Base-by-base conservation (phyloP, 768 basidiomycete genomes). In the Boletus pseudo-olivaceus region DNA sequence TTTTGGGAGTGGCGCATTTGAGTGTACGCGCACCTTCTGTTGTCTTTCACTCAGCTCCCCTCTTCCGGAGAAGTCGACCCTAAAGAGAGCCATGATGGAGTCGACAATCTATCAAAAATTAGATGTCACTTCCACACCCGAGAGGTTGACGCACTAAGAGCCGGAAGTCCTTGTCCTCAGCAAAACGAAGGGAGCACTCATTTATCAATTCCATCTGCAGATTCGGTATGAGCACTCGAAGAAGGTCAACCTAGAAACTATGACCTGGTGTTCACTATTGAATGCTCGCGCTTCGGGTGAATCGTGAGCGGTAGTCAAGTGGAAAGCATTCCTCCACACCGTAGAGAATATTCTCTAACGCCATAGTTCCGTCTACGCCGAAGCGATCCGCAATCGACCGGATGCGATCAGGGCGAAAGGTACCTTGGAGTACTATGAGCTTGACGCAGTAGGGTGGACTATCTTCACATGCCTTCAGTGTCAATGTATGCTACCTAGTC, bases 61-160 rank as follows among this genome's bases (percentile, higher is more conserved):
- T 75, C 95, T 77, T 20, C 95, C 95, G 4, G 90, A 91, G 68
- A 77, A 98, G 71, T 98, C 95, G 41, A 93, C 90, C 19, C 93
- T 84, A 70, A 98, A 98, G 7, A 96, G 79, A 29, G 95, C 96
- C 92, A 98, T 96, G 56, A 98, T 95, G 62, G 91, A 94, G 68
- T 98, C 96, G 34, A 98, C 82, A 54, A 98, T 93, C 88, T 96
- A 64, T 6, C 34, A 27, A 53, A 23, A 23, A 35, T 71, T 39
- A 67, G 47, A 46, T 19, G 8, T 17, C 11, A 20, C 43, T 23
- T 8, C 49, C 2, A 30, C 14, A 20, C 7, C 12, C 17, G n/a
- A 34, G 3, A 46, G n/a, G 9, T 12, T 35, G 54, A 55, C 64
- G 30, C 62, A 87, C 88, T 64, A 92, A 72, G 29, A 90, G 77